phyloP scores from a whole-genome alignment of 257 asterid genomes.

The Nyctanthes arbortristis region DNA sequence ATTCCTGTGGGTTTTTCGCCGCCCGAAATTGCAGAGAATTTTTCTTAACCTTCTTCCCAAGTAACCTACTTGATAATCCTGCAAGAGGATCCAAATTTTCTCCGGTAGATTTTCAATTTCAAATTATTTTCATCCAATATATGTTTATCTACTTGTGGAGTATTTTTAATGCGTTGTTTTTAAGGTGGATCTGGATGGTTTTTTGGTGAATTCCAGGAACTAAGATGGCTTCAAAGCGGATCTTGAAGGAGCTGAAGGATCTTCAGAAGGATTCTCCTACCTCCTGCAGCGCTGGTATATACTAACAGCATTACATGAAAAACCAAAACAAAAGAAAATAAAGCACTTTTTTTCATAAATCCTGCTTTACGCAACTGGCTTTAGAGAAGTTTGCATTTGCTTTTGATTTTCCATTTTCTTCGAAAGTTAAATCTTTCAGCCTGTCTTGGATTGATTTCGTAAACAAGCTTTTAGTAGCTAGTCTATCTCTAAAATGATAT shows the following conservation, averaged over 20 bases:
- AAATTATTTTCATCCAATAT: not conserved
- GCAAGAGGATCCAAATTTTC: conserved; percentile 44
- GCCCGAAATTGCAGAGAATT: conserved; percentile 23
- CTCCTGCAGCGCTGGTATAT: conserved; percentile 95
- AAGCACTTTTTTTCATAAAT: conserved; percentile 10
- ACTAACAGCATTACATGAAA: conserved; percentile 7
- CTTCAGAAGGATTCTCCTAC: conserved; percentile 96
- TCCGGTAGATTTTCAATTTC: conserved; percentile 32
- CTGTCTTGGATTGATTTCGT: too few relatives aligned
- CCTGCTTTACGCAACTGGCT: not conserved
- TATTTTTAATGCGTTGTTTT: not conserved
- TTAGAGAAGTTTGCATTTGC: not conserved
- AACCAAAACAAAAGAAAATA: too few relatives aligned
- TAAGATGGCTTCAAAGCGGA: conserved; percentile 91
- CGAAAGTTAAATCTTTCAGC: too few relatives aligned
- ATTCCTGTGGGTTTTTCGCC: conserved; percentile 30
- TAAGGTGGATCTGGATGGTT: conserved; percentile 36
- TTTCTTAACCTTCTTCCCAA: conserved; percentile 22
- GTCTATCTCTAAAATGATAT: too few relatives aligned
- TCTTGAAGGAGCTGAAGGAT: conserved; percentile 96
- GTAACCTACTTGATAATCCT: conserved; percentile 19
- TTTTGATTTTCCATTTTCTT: not conserved
- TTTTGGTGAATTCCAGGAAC: conserved; percentile 36
- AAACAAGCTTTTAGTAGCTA: too few relatives aligned
- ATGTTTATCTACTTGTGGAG: not conserved